phyloP scores from a whole-genome alignment of 2,329 filamentous ascomycete genomes.

The Trichoderma sp. region DNA sequence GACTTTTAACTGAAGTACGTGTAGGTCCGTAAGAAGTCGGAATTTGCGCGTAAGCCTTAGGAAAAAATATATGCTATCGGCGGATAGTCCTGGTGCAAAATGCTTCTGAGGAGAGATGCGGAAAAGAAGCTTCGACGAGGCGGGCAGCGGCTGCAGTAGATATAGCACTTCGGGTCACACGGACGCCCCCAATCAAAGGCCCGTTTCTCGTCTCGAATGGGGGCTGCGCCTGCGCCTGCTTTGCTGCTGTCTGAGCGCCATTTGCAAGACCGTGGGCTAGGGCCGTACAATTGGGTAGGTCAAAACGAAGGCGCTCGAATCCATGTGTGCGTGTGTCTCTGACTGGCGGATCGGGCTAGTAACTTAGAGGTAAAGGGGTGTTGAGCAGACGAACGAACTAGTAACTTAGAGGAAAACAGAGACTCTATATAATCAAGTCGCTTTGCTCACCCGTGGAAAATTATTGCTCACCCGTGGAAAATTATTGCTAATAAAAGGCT shows the following conservation, averaged over 20 bases:
- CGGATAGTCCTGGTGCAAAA: background rate
- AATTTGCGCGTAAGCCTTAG: background rate
- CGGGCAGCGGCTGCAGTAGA: constrained; percentile 10
- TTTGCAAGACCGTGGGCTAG: constrained; percentile 7
- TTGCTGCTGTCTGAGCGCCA: constrained; percentile 14
- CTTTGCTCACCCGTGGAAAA: constrained; percentile 5
- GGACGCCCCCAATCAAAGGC: background rate
- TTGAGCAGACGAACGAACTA: constrained; percentile 19
- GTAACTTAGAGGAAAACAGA: constrained; percentile 22
- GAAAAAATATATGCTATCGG: background rate
- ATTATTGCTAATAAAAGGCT: constrained; percentile 12
- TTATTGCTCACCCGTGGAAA: constrained; percentile 3
- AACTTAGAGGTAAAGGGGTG: constrained; percentile 22
- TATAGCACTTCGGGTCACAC: constrained; percentile 9
- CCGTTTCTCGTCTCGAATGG: background rate
- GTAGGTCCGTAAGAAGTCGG: background rate
- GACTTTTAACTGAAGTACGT: background rate
- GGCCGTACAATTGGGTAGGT: constrained; percentile 16
- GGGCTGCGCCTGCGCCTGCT: constrained; percentile 11
- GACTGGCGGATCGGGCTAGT: constrained; percentile 19
- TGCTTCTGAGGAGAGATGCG: background rate
- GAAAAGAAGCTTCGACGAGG: background rate
- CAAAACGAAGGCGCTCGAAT: constrained; percentile 9
- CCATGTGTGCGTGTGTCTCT: constrained; percentile 12
- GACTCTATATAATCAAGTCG: constrained; percentile 17